Conservation (phyloP, 2,329 filamentous ascomycete species). For the Trichoderma asperellum region DNA sequence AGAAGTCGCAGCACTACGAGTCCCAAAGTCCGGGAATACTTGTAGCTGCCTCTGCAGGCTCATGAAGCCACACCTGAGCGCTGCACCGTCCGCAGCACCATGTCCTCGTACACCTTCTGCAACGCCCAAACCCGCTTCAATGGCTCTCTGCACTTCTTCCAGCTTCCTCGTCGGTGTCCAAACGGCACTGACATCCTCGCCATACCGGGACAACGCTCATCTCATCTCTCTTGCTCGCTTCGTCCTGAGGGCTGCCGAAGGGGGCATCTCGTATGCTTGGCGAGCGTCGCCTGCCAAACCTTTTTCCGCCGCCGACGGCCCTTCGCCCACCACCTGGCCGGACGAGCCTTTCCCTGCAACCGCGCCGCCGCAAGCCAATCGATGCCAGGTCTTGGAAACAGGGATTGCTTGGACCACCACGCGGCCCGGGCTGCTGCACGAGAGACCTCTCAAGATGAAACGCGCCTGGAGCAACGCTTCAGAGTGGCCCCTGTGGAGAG, state of each 20-base stretch:
- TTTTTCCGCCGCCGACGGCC: constrained; percentile 21
- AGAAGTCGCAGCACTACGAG: background rate
- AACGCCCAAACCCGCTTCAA: background rate
- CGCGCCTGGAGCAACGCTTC: constrained; percentile 49
- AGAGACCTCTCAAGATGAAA: constrained; percentile 51
- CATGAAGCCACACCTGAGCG: background rate
- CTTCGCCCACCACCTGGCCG: background rate
- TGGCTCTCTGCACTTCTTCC: background rate
- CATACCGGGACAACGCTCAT: background rate
- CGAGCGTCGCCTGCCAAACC: constrained; percentile 9
- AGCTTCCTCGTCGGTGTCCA: background rate
- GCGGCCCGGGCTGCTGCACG: constrained; percentile 21
- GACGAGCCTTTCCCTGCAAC: background rate
- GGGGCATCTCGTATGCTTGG: background rate
- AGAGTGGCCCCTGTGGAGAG: constrained; percentile 29
- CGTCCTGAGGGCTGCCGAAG: background rate
- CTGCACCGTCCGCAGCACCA: background rate
- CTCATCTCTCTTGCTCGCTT: background rate
- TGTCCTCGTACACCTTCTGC: background rate
- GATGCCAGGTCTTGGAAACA: constrained; percentile 5
- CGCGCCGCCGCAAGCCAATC: constrained; percentile 6
- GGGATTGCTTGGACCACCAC: background rate
- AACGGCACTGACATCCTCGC: background rate
- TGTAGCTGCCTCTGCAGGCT: background rate
- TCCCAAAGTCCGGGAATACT: background rate